Conservation (phyloP, 208 protist genomes). For the Perkinsela sp. region DNA sequence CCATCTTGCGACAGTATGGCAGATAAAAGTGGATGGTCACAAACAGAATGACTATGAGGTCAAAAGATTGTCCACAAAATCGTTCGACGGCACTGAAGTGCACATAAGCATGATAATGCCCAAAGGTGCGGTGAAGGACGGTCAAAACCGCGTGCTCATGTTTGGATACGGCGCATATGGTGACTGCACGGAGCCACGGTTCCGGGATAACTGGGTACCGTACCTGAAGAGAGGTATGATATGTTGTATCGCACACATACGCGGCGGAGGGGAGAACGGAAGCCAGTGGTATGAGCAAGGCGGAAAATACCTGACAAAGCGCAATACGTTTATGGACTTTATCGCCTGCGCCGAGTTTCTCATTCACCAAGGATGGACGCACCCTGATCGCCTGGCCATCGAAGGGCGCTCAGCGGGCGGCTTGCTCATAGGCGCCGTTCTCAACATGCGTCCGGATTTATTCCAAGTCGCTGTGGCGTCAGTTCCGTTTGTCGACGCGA, state of each 20-base stretch:
- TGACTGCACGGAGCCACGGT: conserved; percentile 18
- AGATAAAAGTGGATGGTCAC: too few species aligned
- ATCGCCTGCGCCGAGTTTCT: conserved; percentile 67
- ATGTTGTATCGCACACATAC: conserved; percentile 56
- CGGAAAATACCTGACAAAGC: conserved; percentile 36
- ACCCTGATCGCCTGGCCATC: conserved; percentile 45
- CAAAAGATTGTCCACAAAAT: too few species aligned
- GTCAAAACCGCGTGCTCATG: conserved; percentile 13
- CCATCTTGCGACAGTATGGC: too few species aligned
- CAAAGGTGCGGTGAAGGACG: not conserved
- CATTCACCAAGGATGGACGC: conserved; percentile 50
- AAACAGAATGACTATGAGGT: too few species aligned
- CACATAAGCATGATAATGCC: not conserved
- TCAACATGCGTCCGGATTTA: conserved; percentile 59
- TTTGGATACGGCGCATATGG: conserved; percentile 45
- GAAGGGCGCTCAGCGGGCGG: conserved; percentile 66
- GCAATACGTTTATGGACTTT: conserved; percentile 64
- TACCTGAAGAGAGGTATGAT: conserved; percentile 43
- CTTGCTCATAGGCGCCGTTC: conserved; percentile 62
- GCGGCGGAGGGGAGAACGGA: conserved; percentile 67
- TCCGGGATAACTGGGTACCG: conserved; percentile 14
- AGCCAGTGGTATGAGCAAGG: conserved; percentile 46
- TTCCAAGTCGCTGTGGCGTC: conserved; percentile 48
- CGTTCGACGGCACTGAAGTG: conserved; percentile 1
- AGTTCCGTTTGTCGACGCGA: conserved; percentile 70